Conservation (phyloP, 2,329 filamentous ascomycete genomes). For the Dactylella cylindrospora region DNA sequence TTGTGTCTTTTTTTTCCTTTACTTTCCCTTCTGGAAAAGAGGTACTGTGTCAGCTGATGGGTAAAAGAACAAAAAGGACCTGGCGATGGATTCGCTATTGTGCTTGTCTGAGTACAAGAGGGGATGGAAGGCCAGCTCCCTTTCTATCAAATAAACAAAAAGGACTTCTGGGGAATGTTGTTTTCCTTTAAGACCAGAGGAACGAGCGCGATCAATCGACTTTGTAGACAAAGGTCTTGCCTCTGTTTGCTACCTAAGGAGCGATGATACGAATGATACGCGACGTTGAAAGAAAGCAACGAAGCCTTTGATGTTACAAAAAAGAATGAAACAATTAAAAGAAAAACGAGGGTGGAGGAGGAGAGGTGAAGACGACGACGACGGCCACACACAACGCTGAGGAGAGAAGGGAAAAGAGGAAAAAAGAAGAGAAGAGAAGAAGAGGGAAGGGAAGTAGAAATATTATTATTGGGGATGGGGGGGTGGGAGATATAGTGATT, state of each 20-base stretch:
- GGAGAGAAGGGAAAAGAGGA: slow-evolving; percentile 21
- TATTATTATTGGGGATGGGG: too few species aligned
- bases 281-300: slow-evolving; percentile 45
- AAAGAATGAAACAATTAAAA: slow-evolving; percentile 45
- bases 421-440: slow-evolving; percentile 3
- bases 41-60: slow-evolving; percentile 31
- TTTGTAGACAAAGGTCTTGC: slow-evolving; percentile 45
- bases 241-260: slow-evolving; percentile 37
- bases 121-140: slow-evolving; percentile 43
- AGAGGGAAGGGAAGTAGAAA: slow-evolving; percentile 4
- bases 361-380: slow-evolving; percentile 31
- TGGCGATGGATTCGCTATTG: slow-evolving; percentile 14
- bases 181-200: too few species aligned
- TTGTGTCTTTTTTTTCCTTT: slow-evolving; percentile 43
- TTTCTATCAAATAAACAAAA: slow-evolving; percentile 41
- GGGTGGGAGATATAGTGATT: slow-evolving; percentile 36
- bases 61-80: slow-evolving; percentile 11
- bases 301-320: slow-evolving; percentile 44
- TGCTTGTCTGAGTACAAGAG: slow-evolving; percentile 15
- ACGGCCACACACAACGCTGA: slow-evolving; percentile 42
- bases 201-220: slow-evolving; percentile 40
- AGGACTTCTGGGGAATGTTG: slow-evolving; percentile 43
- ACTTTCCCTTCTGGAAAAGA: slow-evolving; percentile 35
- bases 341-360: slow-evolving; percentile 26
- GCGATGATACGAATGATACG: slow-evolving; percentile 37